Conservation (phyloP, 176 grass and related monocot genomes). For the Raddia guianensis region DNA sequence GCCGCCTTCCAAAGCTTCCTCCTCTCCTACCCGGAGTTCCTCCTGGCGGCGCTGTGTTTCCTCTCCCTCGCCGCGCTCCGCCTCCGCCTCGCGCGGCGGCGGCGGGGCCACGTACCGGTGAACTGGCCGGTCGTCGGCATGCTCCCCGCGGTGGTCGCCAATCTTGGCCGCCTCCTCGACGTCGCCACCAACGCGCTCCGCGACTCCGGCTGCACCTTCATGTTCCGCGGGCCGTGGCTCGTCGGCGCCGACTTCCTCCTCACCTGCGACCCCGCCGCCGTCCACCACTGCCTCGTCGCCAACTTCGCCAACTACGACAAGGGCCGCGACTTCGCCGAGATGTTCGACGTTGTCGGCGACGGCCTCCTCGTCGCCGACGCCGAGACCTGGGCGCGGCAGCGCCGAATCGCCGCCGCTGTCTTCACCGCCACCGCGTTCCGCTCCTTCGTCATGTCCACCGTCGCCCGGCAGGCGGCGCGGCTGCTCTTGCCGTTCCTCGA, state of each 20-base stretch:
- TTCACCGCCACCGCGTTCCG: slow-evolving; percentile 41
- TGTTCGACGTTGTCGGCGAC: slow-evolving; percentile 62
- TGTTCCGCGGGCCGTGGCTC: slow-evolving; percentile 54
- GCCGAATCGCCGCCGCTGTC: slow-evolving; percentile 35
- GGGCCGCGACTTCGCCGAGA: slow-evolving; percentile 64
- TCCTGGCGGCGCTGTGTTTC: slow-evolving; percentile 48
- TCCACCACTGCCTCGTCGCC: slow-evolving; percentile 51
- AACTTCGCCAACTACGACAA: slow-evolving; percentile 60
- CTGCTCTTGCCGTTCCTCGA: slow-evolving; percentile 50
- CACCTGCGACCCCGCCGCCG: slow-evolving; percentile 56
- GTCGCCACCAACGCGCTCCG: slow-evolving; percentile 38
- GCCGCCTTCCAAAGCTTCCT: slow-evolving; percentile 26
- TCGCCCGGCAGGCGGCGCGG: slow-evolving; percentile 29
- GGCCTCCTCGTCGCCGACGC: slow-evolving; percentile 58
- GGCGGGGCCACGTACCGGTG: background rate
- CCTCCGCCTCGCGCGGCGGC: slow-evolving; percentile 22
- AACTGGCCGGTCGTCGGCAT: slow-evolving; percentile 66
- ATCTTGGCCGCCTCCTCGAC: slow-evolving; percentile 47
- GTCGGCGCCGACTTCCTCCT: slow-evolving; percentile 45
- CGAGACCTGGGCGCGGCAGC: slow-evolving; percentile 46
- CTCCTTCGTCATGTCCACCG: slow-evolving; percentile 36
- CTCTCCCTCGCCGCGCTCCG: slow-evolving; percentile 36
- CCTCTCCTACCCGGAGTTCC: slow-evolving; percentile 49
- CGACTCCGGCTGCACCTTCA: slow-evolving; percentile 47
- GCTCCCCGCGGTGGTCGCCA: slow-evolving; percentile 32